These are phyloP conservation scores for Sporothrix curviconia DNA, from an alignment of 2,329 filamentous ascomycete species.

Conservation along the genomic window DNA sequence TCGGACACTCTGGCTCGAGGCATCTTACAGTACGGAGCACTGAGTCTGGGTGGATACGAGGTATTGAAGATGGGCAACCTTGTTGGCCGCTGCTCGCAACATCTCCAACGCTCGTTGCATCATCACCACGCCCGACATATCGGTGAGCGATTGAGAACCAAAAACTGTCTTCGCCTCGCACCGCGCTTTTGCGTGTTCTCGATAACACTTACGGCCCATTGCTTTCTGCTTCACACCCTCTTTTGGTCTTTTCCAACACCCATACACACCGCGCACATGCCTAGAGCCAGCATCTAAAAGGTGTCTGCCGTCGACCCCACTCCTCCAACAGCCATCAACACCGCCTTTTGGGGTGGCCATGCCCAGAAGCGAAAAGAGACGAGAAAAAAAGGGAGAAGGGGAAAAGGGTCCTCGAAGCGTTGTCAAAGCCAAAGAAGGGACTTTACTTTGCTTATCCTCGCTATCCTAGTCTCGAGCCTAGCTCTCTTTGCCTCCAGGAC, in stretches of 20 bases:
- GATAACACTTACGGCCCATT: not conserved
- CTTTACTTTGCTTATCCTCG: not conserved
- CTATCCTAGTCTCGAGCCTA: too few relatives aligned
- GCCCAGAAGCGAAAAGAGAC: not conserved
- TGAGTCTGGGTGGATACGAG: too few relatives aligned
- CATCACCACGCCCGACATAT: not conserved
- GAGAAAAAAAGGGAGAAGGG: not conserved
- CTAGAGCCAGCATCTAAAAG: conserved; percentile 1
- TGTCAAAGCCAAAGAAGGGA: not conserved
- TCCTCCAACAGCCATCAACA: conserved; percentile 8
- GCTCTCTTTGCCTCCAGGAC: not conserved
- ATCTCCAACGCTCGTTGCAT: not conserved
- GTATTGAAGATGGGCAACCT: too few relatives aligned
- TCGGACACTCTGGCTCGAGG: too few relatives aligned
- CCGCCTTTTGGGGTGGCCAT: not conserved
- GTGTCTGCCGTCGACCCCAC: not conserved
- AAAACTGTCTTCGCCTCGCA: not conserved
- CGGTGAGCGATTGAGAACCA: not conserved
- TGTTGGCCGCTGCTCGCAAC: too few relatives aligned
- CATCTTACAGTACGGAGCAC: too few relatives aligned
- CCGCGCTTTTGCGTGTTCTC: not conserved
- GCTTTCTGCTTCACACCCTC: conserved; percentile 1
- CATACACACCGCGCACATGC: not conserved
- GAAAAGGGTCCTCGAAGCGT: not conserved
- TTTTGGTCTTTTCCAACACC: not conserved